A percentile compares a stretch with the other conserved stretches of the same genome.
Evolutionary conservation across 2,329 filamentous ascomycete species (phyloP).

Genomic region (Cyanodermella asteris): DNA sequence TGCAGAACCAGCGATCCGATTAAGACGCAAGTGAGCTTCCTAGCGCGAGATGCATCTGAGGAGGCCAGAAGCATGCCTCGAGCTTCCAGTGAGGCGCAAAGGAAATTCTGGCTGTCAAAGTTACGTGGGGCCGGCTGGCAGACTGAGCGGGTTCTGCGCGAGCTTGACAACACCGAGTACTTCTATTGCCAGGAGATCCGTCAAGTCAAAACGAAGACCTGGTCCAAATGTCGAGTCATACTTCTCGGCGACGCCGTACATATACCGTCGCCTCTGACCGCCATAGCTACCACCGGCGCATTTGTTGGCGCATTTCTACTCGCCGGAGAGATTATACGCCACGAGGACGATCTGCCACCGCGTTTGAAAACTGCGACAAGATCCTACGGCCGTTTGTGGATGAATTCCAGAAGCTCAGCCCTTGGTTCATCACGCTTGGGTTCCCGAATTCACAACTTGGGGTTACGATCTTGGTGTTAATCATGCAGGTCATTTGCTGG

Average conservation of each 20-base stretch:
- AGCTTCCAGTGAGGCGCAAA: not conserved
- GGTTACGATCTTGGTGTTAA: too few species aligned
- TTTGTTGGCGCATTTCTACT: constrained; percentile 29
- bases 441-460: too few species aligned
- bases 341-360: constrained; percentile 10
- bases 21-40: too few species aligned
- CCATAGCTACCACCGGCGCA: constrained; percentile 15
- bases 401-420: constrained; percentile 6
- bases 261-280: constrained; percentile 13
- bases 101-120: not conserved
- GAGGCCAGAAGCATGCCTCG: too few species aligned
- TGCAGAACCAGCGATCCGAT: too few species aligned
- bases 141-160: constrained; percentile 5
- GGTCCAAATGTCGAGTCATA: constrained; percentile 8
- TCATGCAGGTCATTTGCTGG: too few species aligned
- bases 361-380: constrained; percentile 16
- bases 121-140: constrained; percentile 5
- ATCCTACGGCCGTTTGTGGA: constrained; percentile 8
- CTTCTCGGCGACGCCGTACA: constrained; percentile 8
- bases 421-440: too few species aligned
- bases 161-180: constrained; percentile 7
- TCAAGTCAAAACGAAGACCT: constrained; percentile 8
- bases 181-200: constrained; percentile 8
- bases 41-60: too few species aligned
- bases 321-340: constrained; percentile 24